Evolutionary conservation across 208 protist species (phyloP).

Genomic region (Trypanosomatidae sp.): DNA sequence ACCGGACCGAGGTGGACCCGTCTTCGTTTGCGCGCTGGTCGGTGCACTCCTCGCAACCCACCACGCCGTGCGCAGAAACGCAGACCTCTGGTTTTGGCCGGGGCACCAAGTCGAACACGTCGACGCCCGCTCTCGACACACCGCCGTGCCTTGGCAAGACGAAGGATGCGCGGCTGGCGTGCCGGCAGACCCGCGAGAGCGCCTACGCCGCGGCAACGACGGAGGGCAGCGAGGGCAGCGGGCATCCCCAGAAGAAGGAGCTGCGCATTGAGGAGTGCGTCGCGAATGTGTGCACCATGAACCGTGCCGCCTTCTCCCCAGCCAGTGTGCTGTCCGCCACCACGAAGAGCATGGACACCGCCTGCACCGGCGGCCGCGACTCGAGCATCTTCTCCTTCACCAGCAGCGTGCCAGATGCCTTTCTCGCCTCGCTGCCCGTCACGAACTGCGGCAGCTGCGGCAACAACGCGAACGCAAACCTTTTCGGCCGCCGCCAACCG

Average conservation of each 20-base stretch:
- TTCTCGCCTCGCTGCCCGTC: not conserved
- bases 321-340: conserved; percentile 9
- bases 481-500: too few species aligned
- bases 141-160: too few species aligned
- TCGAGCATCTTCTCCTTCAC: conserved; percentile 30
- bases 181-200: conserved; percentile 17
- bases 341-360: conserved; percentile 18
- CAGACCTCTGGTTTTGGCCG: too few species aligned
- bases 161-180: conserved; percentile 27
- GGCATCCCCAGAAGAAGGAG: conserved; percentile 20
- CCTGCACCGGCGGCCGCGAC: conserved; percentile 22
- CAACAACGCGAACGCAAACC: too few species aligned
- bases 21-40: too few species aligned
- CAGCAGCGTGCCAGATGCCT: conserved; percentile 22
- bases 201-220: conserved; percentile 12
- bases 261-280: conserved; percentile 17
- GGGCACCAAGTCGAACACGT: too few species aligned
- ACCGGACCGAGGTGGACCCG: too few species aligned
- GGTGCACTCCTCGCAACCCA: too few species aligned
- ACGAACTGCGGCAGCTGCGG: too few species aligned
- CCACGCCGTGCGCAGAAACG: too few species aligned
- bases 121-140: too few species aligned
- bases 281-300: not conserved
- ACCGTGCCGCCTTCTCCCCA: conserved; percentile 9
- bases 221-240: conserved; percentile 10